Evolutionary conservation across 2,329 filamentous ascomycete genomes (phyloP).

Genomic region (Colletotrichum noveboracense): DNA sequence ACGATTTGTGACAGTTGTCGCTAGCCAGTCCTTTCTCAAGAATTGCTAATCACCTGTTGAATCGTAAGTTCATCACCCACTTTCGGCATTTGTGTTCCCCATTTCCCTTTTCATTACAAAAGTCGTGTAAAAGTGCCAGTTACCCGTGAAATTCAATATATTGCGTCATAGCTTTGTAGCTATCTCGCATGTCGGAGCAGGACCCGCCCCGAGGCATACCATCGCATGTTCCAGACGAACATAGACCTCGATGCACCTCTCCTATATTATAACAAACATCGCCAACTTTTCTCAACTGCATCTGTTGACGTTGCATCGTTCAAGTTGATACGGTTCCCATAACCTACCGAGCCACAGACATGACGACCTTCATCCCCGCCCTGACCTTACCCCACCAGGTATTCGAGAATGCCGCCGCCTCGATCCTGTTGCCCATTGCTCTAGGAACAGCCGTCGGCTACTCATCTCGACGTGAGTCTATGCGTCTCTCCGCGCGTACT

Average conservation of each 20-base stretch:
- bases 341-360: slow-evolving; percentile 41
- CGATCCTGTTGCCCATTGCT: slow-evolving; percentile 77
- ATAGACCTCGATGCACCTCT: background rate
- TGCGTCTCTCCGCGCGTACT: background rate
- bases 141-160: background rate
- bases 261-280: background rate
- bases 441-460: slow-evolving; percentile 78
- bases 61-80: background rate
- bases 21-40: background rate
- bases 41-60: background rate
- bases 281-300: background rate
- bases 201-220: slow-evolving; percentile 20
- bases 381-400: slow-evolving; percentile 75
- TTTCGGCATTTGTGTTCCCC: background rate
- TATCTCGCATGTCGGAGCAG: slow-evolving; percentile 16
- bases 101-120: background rate
- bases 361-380: slow-evolving; percentile 82
- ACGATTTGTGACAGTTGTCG: background rate
- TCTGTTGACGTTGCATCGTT: background rate
- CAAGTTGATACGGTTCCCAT: background rate
- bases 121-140: background rate
- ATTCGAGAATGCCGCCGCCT: slow-evolving; percentile 74
- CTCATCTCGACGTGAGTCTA: slow-evolving; percentile 64
- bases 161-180: slow-evolving; percentile 18
- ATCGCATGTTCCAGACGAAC: slow-evolving; percentile 11